These are phyloP conservation scores for Populus hybrid DNA, from an alignment of 441 rosid species.

Conservation along the genomic window DNA sequence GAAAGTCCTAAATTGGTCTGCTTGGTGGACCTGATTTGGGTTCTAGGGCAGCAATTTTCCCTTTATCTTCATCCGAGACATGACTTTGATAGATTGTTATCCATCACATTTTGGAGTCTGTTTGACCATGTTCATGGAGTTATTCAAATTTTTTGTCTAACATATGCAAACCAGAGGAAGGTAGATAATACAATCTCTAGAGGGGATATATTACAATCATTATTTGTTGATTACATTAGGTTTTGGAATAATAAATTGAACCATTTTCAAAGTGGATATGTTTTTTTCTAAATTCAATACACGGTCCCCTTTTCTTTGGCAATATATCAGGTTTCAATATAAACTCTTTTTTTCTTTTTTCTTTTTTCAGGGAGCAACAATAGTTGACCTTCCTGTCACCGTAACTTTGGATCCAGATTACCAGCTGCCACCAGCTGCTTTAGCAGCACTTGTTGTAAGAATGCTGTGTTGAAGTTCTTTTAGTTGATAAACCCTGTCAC, in stretches of 20 bases:
- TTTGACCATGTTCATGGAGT: background rate
- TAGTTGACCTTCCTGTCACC: conserved; percentile 54
- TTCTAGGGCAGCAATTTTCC: background rate
- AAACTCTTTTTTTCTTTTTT: background rate
- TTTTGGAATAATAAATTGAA: background rate
- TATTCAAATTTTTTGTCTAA: background rate
- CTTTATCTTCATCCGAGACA: background rate
- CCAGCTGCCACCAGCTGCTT: conserved; percentile 42
- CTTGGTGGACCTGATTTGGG: background rate
- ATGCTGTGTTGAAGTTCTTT: background rate
- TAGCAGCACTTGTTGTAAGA: conserved; percentile 21
- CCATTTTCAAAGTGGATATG: too few species aligned
- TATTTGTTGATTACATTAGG: background rate
- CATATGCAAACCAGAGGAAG: background rate
- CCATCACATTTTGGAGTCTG: background rate
- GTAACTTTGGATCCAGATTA: conserved; percentile 56
- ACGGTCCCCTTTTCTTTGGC: background rate
- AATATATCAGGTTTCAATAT: background rate
- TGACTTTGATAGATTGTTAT: background rate
- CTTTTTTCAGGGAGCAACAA: conserved; percentile 64
- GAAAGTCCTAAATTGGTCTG: background rate
- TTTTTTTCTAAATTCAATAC: background rate
- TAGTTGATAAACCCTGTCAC: background rate
- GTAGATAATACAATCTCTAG: background rate
- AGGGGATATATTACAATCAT: background rate